Base-by-base conservation (phyloP, 1,284 basidiomycete species). In the Ustilago cynodontis region DNA sequence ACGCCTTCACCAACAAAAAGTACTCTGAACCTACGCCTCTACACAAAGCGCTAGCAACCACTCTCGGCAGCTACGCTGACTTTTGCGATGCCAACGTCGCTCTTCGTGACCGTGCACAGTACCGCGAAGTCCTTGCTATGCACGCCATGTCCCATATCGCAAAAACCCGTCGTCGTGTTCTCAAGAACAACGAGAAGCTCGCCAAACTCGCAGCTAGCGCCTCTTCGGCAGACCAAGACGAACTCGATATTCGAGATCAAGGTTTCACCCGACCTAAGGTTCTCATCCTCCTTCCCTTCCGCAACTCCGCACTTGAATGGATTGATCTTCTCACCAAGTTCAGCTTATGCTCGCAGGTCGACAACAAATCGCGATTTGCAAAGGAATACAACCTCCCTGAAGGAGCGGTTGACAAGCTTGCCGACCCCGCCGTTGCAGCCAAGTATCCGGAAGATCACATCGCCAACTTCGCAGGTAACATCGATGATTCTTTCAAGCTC, bases 191-290 rank as follows among this genome's bases (percentile, higher is more conserved):
- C 83, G 94, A 98, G 79, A 91, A 91, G 52, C 89, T 98, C 14
- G 89, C 85, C 8, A 80, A 82, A 39, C 71, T 80, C 26, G 72
- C 82, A 20, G 55, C 72, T 16, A 87, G 88, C 66, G 86, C 88
- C 39, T 84, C 88, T 8, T 86, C 87, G 37, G 57, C 57, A 8
- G 61, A 67, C 31, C 59, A 63, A 22, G 63, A 74, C 33, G 62
- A 82, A 50, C 56, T 58, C 59, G 78, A 81, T n/a, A 62, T 83
- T 26, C 80, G 94, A 86, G 96, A 99, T 85, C 96, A 98, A 89
- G 95, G 96, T 24, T 99, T 98, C 87, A 98, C 95, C 1, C 92
- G 97, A 9, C 96, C 97, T 22, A 96, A 96, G 45, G 89, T 97
- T 13, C 92, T 99, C 58, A 88, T 99, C 65, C 90, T 99, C 55